Conservation (phyloP, 31 red algal genomes). For the Asparagopsis taxiformis region DNA sequence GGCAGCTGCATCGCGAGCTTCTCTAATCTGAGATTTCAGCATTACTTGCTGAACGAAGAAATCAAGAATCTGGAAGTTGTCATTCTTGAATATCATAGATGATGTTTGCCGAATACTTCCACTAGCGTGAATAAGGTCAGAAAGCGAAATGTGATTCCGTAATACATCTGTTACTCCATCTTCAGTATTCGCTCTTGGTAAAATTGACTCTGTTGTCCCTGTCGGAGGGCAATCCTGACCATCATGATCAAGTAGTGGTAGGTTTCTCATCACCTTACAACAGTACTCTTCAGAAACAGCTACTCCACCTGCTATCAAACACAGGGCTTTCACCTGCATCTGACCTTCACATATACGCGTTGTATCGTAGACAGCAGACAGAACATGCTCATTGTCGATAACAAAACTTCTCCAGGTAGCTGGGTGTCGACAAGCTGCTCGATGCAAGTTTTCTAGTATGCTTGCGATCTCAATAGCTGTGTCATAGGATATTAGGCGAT, state of each 20-base stretch:
- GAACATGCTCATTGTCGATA: slow-evolving; percentile 18
- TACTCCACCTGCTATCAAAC: slow-evolving; percentile 40
- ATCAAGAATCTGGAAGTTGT: slow-evolving; percentile 29
- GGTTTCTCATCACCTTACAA: slow-evolving; percentile 32
- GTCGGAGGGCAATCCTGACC: background rate
- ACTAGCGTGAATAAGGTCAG: slow-evolving; percentile 8
- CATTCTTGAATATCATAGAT: slow-evolving; percentile 7
- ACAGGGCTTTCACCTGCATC: slow-evolving; percentile 37
- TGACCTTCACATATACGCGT: slow-evolving; percentile 25
- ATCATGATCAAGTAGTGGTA: slow-evolving; percentile 24
- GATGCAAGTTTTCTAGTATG: slow-evolving; percentile 35
- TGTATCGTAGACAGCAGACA: slow-evolving; percentile 1
- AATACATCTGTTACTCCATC: slow-evolving; percentile 1
- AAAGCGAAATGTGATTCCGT: background rate
- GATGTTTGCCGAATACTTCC: slow-evolving; percentile 6
- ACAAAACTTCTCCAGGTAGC: slow-evolving; percentile 63
- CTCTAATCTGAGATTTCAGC: slow-evolving; percentile 50
- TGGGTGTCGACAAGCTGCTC: slow-evolving; percentile 53
- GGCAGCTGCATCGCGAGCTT: slow-evolving; percentile 34
- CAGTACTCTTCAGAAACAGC: slow-evolving; percentile 33
- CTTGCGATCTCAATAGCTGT: slow-evolving; percentile 32
- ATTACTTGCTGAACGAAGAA: slow-evolving; percentile 68
- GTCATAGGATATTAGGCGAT: slow-evolving; percentile 28
- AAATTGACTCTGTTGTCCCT: background rate
- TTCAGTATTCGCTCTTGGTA: background rate